phyloP scores from a whole-genome alignment of 768 basidiomycete species.

The Hypholoma sublateritium region DNA sequence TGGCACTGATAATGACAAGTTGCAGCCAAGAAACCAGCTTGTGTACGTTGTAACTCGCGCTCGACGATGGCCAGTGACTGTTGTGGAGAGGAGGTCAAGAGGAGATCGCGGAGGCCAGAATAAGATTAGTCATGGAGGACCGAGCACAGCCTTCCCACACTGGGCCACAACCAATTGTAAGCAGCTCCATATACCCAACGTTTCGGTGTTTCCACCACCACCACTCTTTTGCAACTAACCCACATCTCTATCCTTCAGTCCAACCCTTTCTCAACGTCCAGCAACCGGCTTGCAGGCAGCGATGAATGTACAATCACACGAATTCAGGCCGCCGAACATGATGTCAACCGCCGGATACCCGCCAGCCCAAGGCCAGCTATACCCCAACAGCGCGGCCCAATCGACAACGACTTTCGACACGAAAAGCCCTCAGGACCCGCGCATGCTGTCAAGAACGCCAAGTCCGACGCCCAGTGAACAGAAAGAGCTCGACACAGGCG shows the following conservation, averaged over 20 bases:
- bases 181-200: neutral
- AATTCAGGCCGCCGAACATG: neutral
- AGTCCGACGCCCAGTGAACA: constrained; percentile 66
- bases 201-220: neutral
- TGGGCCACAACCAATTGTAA: neutral
- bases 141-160: constrained; percentile 7
- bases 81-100: too few relatives aligned
- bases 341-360: constrained; percentile 3
- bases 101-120: too few relatives aligned
- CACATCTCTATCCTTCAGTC: neutral
- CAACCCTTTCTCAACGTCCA: neutral
- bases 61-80: too few relatives aligned
- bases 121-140: neutral
- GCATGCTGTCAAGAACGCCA: constrained; percentile 40
- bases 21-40: too few relatives aligned
- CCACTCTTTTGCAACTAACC: neutral
- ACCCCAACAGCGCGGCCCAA: neutral
- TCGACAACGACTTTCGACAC: constrained; percentile 9
- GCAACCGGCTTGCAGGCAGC: constrained; percentile 8
- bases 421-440: constrained; percentile 9
- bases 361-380: neutral
- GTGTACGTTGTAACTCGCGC: too few relatives aligned
- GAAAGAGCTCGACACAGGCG: constrained; percentile 39
- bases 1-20: too few relatives aligned
- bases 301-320: neutral